These are phyloP conservation scores for Trametes cingulata DNA, from an alignment of 768 basidiomycete species.

Conservation along the genomic window DNA sequence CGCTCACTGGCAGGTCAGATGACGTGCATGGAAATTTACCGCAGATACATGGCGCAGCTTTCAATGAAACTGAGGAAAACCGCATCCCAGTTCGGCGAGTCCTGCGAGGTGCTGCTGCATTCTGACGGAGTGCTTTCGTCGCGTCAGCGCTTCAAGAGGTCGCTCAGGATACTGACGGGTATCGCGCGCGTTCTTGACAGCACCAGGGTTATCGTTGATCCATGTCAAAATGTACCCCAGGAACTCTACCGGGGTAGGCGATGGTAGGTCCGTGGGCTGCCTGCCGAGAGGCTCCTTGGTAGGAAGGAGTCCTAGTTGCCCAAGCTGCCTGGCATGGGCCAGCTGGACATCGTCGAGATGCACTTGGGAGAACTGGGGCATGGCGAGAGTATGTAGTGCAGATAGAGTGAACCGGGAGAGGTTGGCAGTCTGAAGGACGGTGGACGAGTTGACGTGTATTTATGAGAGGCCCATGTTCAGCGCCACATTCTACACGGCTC, in stretches of 20 bases:
- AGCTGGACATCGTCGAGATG: background rate
- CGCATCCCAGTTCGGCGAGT: conserved; percentile 6
- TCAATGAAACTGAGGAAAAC: conserved; percentile 1
- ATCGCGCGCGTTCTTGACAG: background rate
- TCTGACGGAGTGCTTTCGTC: background rate
- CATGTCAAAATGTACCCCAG: background rate
- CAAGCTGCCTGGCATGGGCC: background rate
- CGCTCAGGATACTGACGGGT: background rate
- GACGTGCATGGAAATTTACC: too few species aligned
- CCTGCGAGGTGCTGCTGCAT: background rate
- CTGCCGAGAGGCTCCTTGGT: too few species aligned
- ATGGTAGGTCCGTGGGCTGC: background rate
- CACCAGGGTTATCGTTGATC: background rate
- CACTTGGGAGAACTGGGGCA: background rate
- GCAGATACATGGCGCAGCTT: conserved; percentile 5
- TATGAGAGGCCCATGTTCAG: too few species aligned
- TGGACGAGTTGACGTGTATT: too few species aligned
- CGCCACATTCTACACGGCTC: too few species aligned
- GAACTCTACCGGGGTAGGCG: background rate
- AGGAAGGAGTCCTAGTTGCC: background rate
- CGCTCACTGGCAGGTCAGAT: too few species aligned
- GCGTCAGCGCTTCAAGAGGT: too few species aligned
- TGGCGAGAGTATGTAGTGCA: too few species aligned
- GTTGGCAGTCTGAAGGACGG: too few species aligned
- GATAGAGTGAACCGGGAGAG: too few species aligned